Evolutionary conservation across 352 stramenopile genomes (phyloP), one percentile per base, ranked within the genome.

Genomic region (Halophytophthora batemanensis): DNA sequence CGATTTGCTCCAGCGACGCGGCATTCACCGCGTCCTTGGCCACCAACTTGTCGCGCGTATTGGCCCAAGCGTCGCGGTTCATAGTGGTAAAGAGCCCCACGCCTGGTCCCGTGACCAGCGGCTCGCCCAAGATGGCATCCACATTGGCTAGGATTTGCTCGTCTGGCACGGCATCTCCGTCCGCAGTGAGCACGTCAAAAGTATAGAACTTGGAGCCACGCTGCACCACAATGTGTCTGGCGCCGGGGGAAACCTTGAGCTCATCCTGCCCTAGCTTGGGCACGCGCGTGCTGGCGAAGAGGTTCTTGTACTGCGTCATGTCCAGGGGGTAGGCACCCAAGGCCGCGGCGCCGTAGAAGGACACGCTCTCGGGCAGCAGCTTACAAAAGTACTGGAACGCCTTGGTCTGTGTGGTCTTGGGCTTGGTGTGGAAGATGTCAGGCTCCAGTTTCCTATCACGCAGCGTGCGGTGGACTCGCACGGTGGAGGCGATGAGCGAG

Each of bases 271-370:
- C 79, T 2, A 53, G 7, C 31, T 62, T 65, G 12, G 88, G 88
- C 37, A 96, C 33, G 28, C 88, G 82, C 49, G 69, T 83, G 18
- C 87, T 96, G 6, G 69, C 70, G 50, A 97, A 97, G 37, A 97
- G 64, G 66, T 93, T 81, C 56, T 90, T 82, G 77, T 96, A 96
- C 67, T 97, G 86, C 54, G 81, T 96, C 88, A 97, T 97, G 67
- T 96, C 87, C 21, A 97, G 69, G 23, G 88, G 85, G 61, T 96
- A 96, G 15, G 87, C 86, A 31, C 84, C 82, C 5, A 95, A 28
- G 5, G 80, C 81, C 15, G 88, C 87, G 17, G 88, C 87, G 36
- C 82, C 85, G 58, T 96, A 97, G 59, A 96, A 96, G 28, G 81
- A 89, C 33, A 96, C 57, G 1, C 71, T 69, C 60, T 93, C 81